A percentile compares a stretch with the other conserved stretches of the same genome.
Evolutionary conservation across 1,284 basidiomycete genomes (phyloP).

Genomic region (Inonotus obliquus): DNA sequence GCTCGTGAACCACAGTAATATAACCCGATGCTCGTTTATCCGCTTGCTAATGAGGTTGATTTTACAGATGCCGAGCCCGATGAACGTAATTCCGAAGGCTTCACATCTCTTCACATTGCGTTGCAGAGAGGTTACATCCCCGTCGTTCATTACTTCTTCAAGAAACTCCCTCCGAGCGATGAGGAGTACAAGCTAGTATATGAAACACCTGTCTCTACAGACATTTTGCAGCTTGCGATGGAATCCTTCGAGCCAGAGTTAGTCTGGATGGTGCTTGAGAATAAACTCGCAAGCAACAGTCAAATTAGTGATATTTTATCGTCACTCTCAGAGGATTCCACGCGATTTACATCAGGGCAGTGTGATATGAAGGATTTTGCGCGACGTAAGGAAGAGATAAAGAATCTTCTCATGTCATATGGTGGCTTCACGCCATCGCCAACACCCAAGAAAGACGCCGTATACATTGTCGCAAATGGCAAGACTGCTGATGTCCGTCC

Average conservation of each 20-base stretch:
- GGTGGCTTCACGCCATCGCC: conserved; percentile 47
- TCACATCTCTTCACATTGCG: conserved; percentile 66
- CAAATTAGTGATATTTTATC: conserved; percentile 49
- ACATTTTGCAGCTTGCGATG: conserved; percentile 51
- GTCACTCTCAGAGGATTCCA: conserved; percentile 34
- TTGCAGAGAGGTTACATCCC: conserved; percentile 44
- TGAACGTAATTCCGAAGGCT: conserved; percentile 52
- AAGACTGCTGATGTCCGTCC: background rate
- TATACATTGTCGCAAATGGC: background rate
- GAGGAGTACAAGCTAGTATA: conserved; percentile 48
- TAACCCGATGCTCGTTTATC: conserved; percentile 24
- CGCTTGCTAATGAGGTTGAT: conserved; percentile 22
- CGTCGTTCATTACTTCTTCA: conserved; percentile 53
- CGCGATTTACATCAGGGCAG: conserved; percentile 17
- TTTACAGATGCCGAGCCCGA: conserved; percentile 61
- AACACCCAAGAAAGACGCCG: conserved; percentile 30
- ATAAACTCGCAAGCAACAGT: conserved; percentile 41
- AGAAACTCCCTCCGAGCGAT: conserved; percentile 49
- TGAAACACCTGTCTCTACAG: conserved; percentile 32
- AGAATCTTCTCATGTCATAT: conserved; percentile 48
- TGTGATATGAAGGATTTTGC: conserved; percentile 23
- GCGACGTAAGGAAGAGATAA: conserved; percentile 46
- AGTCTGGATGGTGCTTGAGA: conserved; percentile 58
- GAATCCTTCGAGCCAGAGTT: conserved; percentile 54
- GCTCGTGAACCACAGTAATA: conserved; percentile 64